Evolutionary conservation across 2,329 filamentous ascomycete species (phyloP).

Genomic region (Cladobotryum mycophilum): DNA sequence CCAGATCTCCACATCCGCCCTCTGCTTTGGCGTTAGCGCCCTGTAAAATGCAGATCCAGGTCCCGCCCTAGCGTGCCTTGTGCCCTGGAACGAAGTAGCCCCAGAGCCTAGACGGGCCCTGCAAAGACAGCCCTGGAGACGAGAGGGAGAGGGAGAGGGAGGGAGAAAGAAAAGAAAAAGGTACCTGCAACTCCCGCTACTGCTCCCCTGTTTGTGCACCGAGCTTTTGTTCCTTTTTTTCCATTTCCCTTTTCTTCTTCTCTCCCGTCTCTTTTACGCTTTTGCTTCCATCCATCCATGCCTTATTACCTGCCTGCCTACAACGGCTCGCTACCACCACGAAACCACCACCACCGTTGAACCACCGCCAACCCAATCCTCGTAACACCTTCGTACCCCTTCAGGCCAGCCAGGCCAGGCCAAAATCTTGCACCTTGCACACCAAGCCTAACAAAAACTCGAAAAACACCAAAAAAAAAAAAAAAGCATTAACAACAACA

Average conservation of each 20-base stretch:
- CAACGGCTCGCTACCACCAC: no score
- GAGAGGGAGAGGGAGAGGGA: no score
- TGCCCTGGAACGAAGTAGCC: slow-evolving; percentile 9
- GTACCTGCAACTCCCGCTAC: slow-evolving; percentile 5
- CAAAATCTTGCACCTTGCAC: slow-evolving; percentile 12
- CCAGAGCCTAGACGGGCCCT: slow-evolving; percentile 3
- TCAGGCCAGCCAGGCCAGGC: no score
- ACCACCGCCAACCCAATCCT: no score
- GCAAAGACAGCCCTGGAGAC: slow-evolving; percentile 2
- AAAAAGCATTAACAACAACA: not conserved
- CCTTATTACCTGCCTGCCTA: no score
- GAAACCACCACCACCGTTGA: no score
- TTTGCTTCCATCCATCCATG: no score
- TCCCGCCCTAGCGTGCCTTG: slow-evolving; percentile 12
- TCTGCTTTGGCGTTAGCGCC: not conserved
- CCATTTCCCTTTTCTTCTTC: slow-evolving; percentile 9
- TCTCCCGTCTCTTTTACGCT: slow-evolving; percentile 9
- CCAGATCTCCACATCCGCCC: slow-evolving; percentile 5
- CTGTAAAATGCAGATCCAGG: slow-evolving; percentile 13
- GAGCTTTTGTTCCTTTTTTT: slow-evolving; percentile 6
- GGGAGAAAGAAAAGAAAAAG: not conserved
- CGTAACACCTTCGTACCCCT: not conserved
- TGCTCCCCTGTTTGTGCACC: slow-evolving; percentile 13
- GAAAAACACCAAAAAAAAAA: not conserved
- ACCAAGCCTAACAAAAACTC: slow-evolving; percentile 1